Percentiles rank a stretch among this genome's conserved stretches.
Evolutionary conservation across 2,329 filamentous ascomycete genomes (phyloP).

Genomic region (Scedosporium aurantiacum): DNA sequence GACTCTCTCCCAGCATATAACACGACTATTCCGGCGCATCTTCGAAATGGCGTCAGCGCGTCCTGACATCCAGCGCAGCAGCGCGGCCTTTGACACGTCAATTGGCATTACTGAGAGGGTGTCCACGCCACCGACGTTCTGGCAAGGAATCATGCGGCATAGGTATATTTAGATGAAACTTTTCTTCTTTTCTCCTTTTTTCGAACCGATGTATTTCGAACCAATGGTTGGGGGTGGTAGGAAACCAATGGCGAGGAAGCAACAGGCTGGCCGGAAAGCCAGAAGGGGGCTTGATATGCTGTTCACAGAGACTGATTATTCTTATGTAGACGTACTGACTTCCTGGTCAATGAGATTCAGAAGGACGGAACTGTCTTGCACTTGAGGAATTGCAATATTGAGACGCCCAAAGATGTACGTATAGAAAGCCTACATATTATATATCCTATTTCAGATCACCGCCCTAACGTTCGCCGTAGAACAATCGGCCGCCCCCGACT

Average conservation of each 20-base stretch:
- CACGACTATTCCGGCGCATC: not conserved
- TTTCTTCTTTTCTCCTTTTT: not conserved
- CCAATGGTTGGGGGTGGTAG: not conserved
- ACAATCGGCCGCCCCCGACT: not conserved
- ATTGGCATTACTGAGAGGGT: constrained; percentile 29
- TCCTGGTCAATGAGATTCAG: constrained; percentile 80
- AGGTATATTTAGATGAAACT: constrained; percentile 4
- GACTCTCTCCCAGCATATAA: not conserved
- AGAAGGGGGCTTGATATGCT: too few relatives aligned
- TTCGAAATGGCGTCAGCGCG: not conserved
- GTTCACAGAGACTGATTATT: not conserved
- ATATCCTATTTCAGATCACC: not conserved
- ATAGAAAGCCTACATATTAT: not conserved
- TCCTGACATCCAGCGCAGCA: constrained; percentile 5
- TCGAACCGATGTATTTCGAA: not conserved
- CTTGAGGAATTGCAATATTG: constrained; percentile 29
- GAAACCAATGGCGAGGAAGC: not conserved
- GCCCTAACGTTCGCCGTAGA: not conserved
- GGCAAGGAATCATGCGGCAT: constrained; percentile 21
- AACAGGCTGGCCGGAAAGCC: too few relatives aligned
- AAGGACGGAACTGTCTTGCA: constrained; percentile 67
- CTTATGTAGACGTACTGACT: constrained; percentile 65
- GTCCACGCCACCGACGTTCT: constrained; percentile 24
- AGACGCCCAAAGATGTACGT: constrained; percentile 8
- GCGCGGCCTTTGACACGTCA: constrained; percentile 20